These are phyloP conservation scores for Emmonsia crescens DNA, from an alignment of 2,329 filamentous ascomycete species.

Conservation along the genomic window DNA sequence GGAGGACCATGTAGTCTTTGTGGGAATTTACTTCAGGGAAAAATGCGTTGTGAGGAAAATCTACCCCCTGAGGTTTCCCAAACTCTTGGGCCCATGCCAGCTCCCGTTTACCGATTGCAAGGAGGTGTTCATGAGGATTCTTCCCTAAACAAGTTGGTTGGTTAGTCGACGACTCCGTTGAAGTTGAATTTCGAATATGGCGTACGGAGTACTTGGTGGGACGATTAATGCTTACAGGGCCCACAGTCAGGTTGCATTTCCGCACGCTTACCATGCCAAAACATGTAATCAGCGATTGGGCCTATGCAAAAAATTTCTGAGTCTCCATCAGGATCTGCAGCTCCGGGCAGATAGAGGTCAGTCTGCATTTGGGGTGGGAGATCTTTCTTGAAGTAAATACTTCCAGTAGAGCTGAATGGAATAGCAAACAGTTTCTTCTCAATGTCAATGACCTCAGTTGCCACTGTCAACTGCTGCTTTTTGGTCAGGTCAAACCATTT, in stretches of 20 bases:
- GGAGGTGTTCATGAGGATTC: conserved; percentile 10
- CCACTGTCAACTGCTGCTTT: conserved; percentile 8
- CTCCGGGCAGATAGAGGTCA: conserved; percentile 7
- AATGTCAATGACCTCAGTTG: conserved; percentile 15
- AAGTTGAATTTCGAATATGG: neutral
- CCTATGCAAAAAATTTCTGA: conserved; percentile 13
- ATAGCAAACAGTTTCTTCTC: conserved; percentile 15
- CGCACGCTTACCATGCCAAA: conserved; percentile 17
- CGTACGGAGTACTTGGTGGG: no score
- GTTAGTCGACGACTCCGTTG: neutral
- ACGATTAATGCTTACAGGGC: conserved; percentile 21
- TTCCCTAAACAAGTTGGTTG: conserved; percentile 1
- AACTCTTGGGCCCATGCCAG: conserved; percentile 12
- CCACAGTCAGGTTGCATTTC: conserved; percentile 15
- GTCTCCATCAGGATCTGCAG: conserved; percentile 1
- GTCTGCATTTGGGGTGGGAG: conserved; percentile 7
- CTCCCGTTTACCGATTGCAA: conserved; percentile 14
- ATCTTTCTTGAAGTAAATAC: conserved; percentile 17
- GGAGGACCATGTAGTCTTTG: conserved; percentile 13
- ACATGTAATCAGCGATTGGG: conserved; percentile 19
- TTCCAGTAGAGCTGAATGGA: conserved; percentile 15
- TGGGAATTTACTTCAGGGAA: conserved; percentile 13
- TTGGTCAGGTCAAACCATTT: conserved; percentile 19
- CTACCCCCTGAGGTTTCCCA: conserved; percentile 14
- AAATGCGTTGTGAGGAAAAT: conserved; percentile 17